These are phyloP conservation scores for Cercospora berteroae DNA, from an alignment of 2,329 filamentous ascomycete species.

Conservation along the genomic window DNA sequence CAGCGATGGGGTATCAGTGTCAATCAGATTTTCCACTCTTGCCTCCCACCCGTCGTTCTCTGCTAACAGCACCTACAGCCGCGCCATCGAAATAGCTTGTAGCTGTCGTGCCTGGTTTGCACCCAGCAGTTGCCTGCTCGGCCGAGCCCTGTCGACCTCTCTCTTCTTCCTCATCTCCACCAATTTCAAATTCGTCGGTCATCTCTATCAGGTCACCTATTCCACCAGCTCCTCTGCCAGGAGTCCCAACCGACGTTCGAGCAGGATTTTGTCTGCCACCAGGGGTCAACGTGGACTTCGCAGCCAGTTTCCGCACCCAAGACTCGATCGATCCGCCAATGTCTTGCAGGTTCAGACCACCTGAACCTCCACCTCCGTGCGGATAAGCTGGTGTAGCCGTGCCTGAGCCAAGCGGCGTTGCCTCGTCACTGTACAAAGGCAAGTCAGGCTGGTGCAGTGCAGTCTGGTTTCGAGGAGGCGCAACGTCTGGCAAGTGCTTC, in stretches of 20 bases:
- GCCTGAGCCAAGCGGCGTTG: slow-evolving; percentile 30
- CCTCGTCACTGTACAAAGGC: slow-evolving; percentile 49
- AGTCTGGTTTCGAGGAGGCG: slow-evolving; percentile 58
- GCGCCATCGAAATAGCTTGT: slow-evolving; percentile 33
- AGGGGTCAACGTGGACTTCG: slow-evolving; percentile 47
- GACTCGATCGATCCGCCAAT: slow-evolving; percentile 84
- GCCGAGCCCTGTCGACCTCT: slow-evolving; percentile 33
- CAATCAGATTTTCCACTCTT: slow-evolving; percentile 38
- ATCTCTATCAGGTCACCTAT: slow-evolving; percentile 70
- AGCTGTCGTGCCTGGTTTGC: slow-evolving; percentile 24
- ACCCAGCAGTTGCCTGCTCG: slow-evolving; percentile 14
- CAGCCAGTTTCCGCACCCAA: slow-evolving; percentile 82
- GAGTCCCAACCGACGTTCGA: slow-evolving; percentile 35
- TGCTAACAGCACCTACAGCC: slow-evolving; percentile 18
- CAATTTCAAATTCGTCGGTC: slow-evolving; percentile 56
- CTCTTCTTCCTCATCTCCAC: slow-evolving; percentile 30
- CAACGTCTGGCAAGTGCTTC: slow-evolving; percentile 76
- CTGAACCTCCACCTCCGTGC: slow-evolving; percentile 26
- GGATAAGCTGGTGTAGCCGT: slow-evolving; percentile 31
- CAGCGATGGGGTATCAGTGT: slow-evolving; percentile 9
- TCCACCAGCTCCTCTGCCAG: slow-evolving; percentile 43
- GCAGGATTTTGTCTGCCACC: slow-evolving; percentile 15
- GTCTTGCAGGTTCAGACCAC: slow-evolving; percentile 64
- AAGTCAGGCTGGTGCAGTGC: slow-evolving; percentile 59
- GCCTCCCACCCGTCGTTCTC: slow-evolving; percentile 18